These are phyloP conservation scores for Phialophora tarda DNA, from an alignment of 2,329 filamentous ascomycete species.

Conservation along the genomic window DNA sequence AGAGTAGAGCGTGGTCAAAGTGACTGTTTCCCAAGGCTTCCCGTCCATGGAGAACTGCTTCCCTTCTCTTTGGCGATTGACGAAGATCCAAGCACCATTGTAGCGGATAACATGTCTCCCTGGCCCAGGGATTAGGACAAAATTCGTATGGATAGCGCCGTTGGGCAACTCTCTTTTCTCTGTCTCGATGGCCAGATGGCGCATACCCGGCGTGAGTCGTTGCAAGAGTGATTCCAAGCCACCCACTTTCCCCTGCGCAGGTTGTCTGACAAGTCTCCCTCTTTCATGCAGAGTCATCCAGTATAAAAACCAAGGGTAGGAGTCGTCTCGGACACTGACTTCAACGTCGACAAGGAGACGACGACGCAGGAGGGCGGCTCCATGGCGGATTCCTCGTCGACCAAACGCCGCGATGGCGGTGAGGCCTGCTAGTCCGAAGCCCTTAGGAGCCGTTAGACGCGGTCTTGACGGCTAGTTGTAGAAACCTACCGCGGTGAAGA, in stretches of 20 bases:
- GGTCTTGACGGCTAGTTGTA: neutral
- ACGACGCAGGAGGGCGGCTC: conserved; percentile 75
- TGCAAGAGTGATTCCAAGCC: conserved; percentile 61
- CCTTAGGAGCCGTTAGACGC: conserved; percentile 50
- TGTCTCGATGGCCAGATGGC: conserved; percentile 69
- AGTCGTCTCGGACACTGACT: conserved; percentile 90
- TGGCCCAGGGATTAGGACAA: conserved; percentile 88
- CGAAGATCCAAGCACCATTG: conserved; percentile 82
- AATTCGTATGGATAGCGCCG: conserved; percentile 76
- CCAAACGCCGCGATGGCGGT: conserved; percentile 81
- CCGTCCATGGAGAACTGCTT: conserved; percentile 69
- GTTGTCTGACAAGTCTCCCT: conserved; percentile 56
- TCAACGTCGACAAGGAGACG: conserved; percentile 94
- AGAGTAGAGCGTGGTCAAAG: conserved; percentile 87
- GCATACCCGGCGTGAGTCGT: conserved; percentile 64
- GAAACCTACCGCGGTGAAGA: conserved; percentile 56
- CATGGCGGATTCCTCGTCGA: conserved; percentile 74
- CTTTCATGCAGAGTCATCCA: conserved; percentile 89
- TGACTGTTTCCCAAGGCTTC: conserved; percentile 91
- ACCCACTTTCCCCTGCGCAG: conserved; percentile 50
- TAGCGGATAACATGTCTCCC: conserved; percentile 88
- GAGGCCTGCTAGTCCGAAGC: conserved; percentile 88
- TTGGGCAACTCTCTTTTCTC: conserved; percentile 66
- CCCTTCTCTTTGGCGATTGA: conserved; percentile 80
- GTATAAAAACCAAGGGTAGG: conserved; percentile 90